A percentile compares a stretch with the other conserved stretches of the same genome.
These are phyloP conservation scores for Boletus fagicola DNA, from an alignment of 768 basidiomycete genomes.

Conservation along the genomic window DNA sequence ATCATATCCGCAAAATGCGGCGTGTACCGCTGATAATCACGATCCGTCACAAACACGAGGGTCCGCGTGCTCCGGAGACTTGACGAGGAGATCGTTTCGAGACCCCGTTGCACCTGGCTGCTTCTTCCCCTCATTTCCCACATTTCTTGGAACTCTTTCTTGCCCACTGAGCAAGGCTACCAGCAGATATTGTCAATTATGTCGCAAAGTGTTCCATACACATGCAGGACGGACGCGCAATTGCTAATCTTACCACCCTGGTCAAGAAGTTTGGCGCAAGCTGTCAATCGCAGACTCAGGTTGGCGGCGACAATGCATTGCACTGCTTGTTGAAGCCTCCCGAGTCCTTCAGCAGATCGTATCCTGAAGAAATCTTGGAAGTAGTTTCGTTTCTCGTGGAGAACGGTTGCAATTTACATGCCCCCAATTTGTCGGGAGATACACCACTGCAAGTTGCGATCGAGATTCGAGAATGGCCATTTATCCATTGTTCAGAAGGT, in stretches of 20 bases:
- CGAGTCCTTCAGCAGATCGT: too few species aligned
- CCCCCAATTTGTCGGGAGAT: neutral
- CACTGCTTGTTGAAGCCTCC: neutral
- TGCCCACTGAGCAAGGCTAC: neutral
- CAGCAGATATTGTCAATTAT: neutral
- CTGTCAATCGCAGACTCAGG: neutral
- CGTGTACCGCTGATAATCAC: slow-evolving; percentile 34
- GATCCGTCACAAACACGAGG: slow-evolving; percentile 46
- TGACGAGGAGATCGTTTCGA: slow-evolving; percentile 39
- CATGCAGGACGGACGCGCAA: neutral
- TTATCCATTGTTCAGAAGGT: neutral
- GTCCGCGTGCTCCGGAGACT: slow-evolving; percentile 33
- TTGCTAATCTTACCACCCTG: neutral
- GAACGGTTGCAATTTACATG: neutral
- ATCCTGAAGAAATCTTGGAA: neutral
- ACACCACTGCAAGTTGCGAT: neutral
- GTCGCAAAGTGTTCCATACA: too few species aligned
- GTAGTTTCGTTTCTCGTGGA: neutral
- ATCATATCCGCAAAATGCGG: slow-evolving; percentile 48
- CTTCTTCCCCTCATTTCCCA: neutral
- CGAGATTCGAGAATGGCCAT: neutral
- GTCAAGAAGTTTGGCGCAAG: neutral
- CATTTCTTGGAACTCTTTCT: neutral
- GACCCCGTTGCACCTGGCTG: neutral
- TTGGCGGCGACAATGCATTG: neutral